Evolutionary conservation across 1,284 basidiomycete genomes (phyloP).

Genomic region (Fomitopsis pinicola): DNA sequence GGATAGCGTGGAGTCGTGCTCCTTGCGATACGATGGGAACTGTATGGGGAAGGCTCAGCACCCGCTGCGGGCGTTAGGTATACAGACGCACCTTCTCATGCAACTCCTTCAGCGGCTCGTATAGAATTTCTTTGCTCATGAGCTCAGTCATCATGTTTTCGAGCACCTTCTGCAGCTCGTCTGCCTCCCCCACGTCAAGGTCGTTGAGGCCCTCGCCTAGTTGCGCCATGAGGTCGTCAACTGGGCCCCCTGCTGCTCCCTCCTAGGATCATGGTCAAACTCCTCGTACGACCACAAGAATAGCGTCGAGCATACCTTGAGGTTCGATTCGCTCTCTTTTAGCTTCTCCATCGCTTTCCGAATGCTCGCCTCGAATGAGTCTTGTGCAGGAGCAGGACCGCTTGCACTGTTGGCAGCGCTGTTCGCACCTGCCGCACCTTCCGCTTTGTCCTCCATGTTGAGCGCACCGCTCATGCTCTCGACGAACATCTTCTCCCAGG

Average conservation of each 20-base stretch:
- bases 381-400: conserved; percentile 14
- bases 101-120: conserved; percentile 91
- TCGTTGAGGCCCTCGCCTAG: conserved; percentile 29
- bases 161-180: conserved; percentile 70
- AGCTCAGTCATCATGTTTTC: conserved; percentile 93
- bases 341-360: conserved; percentile 78
- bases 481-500: conserved; percentile 75
- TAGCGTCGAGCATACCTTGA: conserved; percentile 31
- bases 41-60: conserved; percentile 24
- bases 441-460: conserved; percentile 26
- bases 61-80: background rate
- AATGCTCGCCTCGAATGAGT: conserved; percentile 75
- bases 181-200: conserved; percentile 36
- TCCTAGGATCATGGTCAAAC: conserved; percentile 11
- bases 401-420: conserved; percentile 24
- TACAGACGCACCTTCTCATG: conserved; percentile 63
- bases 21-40: conserved; percentile 81
- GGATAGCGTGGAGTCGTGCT: conserved; percentile 46
- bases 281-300: background rate
- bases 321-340: conserved; percentile 64
- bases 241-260: conserved; percentile 31
- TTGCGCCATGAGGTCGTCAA: conserved; percentile 48
- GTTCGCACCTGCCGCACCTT: conserved; percentile 17
- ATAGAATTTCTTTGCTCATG: conserved; percentile 91
- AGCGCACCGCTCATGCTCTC: conserved; percentile 59